Evolutionary conservation across 345 rosid genomes (phyloP), one percentile per base, ranked within the genome.

Genomic region (Camelina hispida): DNA sequence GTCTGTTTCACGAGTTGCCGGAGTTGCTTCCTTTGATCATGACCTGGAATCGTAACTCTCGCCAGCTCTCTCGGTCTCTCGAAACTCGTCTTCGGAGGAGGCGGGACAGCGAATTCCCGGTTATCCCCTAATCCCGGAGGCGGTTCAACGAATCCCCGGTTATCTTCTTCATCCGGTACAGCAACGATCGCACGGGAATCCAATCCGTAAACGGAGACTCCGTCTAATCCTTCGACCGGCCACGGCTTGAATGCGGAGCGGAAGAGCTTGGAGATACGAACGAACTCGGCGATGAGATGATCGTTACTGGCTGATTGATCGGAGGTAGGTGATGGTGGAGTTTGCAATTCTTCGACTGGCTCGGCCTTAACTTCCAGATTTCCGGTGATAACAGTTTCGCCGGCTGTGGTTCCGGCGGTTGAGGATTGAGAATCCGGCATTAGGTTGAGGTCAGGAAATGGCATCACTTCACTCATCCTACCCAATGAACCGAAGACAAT

Each of bases 381-480:
- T n/a, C 61, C 22, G 17, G 77, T 18, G 78, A 77, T 5, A 2
- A 13, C 59, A 6, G 34, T 25, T 1, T 12, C 9, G 68, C 51
- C 34, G n/a, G 77, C 14, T 61, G 79, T 9, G 68, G 70, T 3
- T 17, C 80, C 16, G 22, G 79, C 37, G 44, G 81, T 15, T 62
- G 81, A 4, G 73, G 75, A n/a, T 18, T 54, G 65, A 6, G 84
- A 72, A 30, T 69, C 81, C 7, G 85, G 83, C 25, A 59, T 38
- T 32, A 78, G 83, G 68, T 88, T 86, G 35, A 89, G 93, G 89
- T 88, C 97, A 61, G 76, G 89, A 63, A 91, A 82, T 18, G 91
- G 90, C 23, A 85, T 55, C 2, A 80, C 7, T 28, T 87, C 79
- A 30, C 83, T 87, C 93, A 88, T 92, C 78, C 58, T 38, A 16